Percentiles rank a stretch among this genome's conserved stretches.
These are phyloP conservation scores for Citrus australasica DNA, from an alignment of 345 rosid genomes.

Conservation along the genomic window DNA sequence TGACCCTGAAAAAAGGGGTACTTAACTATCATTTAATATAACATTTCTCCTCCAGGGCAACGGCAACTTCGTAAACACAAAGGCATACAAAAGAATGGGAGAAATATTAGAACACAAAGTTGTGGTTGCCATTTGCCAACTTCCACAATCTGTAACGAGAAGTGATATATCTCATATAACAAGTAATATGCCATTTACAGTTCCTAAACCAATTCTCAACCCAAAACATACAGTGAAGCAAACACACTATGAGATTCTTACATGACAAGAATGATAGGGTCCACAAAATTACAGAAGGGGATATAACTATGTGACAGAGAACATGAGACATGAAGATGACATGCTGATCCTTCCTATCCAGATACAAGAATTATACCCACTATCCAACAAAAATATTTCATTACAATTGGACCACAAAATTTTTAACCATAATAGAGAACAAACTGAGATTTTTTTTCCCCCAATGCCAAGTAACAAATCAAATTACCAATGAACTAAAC, in stretches of 20 bases:
- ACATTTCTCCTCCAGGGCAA: neutral
- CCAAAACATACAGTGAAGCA: neutral
- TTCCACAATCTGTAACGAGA: slow-evolving; percentile 1
- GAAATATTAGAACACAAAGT: neutral
- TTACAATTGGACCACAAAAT: slow-evolving; percentile 3
- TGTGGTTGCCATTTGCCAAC: neutral
- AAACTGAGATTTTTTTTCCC: neutral
- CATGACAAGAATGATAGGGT: neutral
- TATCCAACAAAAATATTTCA: slow-evolving; percentile 14
- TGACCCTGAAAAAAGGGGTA: neutral
- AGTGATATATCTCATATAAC: neutral
- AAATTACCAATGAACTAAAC: too few relatives aligned
- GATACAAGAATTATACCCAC: slow-evolving; percentile 15
- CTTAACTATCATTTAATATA: neutral
- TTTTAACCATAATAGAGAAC: neutral
- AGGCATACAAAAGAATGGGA: neutral
- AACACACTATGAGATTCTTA: neutral
- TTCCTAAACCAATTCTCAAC: neutral
- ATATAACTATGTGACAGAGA: slow-evolving; percentile 16
- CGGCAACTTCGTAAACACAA: neutral
- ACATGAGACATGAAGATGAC: slow-evolving; percentile 16
- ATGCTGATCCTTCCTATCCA: slow-evolving; percentile 13
- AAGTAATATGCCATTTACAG: neutral
- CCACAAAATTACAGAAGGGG: neutral
- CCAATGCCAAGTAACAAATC: too few relatives aligned